These are phyloP conservation scores for Xylariales sp. DNA, from an alignment of 2,329 filamentous ascomycete genomes.

Conservation along the genomic window DNA sequence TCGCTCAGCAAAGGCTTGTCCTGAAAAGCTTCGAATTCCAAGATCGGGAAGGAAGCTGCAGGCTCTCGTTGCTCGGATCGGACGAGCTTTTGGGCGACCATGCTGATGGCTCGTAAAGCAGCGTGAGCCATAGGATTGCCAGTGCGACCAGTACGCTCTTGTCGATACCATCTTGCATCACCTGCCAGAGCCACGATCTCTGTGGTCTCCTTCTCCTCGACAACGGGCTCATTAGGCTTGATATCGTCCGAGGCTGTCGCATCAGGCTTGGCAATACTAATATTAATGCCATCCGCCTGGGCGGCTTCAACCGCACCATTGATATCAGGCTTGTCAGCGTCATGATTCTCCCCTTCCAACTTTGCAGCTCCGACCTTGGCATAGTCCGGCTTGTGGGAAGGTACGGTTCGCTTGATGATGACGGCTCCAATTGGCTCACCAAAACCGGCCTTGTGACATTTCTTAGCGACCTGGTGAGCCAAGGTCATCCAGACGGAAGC, in stretches of 20 bases:
- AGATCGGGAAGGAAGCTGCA: constrained; percentile 31
- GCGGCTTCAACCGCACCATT: constrained; percentile 5
- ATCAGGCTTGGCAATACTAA: constrained; percentile 2
- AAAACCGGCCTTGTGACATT: constrained; percentile 51
- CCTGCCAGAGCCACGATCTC: constrained; percentile 68
- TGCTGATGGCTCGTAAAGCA: constrained; percentile 73
- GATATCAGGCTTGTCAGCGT: constrained; percentile 7
- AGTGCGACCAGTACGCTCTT: constrained; percentile 40
- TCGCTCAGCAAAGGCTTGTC: constrained; percentile 64
- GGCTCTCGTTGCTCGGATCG: constrained; percentile 45
- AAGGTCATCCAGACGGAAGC: constrained; percentile 63
- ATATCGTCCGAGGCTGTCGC: constrained; percentile 9
- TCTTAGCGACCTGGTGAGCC: constrained; percentile 58
- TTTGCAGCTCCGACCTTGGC: constrained; percentile 16
- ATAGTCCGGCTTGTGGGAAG: constrained; percentile 18
- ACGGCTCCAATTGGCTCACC: constrained; percentile 72
- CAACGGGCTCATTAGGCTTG: constrained; percentile 17
- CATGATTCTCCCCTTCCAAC: constrained; percentile 14
- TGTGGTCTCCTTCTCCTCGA: constrained; percentile 29
- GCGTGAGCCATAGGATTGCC: constrained; percentile 77
- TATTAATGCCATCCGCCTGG: constrained; percentile 4
- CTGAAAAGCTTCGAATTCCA: constrained; percentile 60
- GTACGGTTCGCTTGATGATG: constrained; percentile 57
- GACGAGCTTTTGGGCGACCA: constrained; percentile 68
- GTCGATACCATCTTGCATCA: constrained; percentile 66